phyloP scores from a whole-genome alignment of 306 rosid species.

The Fragaria nilgerrensis region DNA sequence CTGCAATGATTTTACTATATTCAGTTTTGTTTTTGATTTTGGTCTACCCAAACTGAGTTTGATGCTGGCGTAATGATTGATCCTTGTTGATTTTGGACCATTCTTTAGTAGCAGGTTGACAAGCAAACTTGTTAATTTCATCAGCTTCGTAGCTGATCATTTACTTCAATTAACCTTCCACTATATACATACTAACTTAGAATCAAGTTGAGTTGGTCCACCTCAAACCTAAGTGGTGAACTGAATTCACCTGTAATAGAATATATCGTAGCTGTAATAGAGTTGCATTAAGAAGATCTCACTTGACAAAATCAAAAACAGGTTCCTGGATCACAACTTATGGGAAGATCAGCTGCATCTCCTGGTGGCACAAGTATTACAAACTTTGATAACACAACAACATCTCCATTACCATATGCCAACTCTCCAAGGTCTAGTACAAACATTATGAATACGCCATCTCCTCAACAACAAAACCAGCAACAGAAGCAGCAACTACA shows the following conservation, averaged over 20 bases:
- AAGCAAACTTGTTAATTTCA: not conserved
- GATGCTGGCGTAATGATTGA: not conserved
- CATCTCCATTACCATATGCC: slow-evolving; percentile 87
- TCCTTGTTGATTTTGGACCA: not conserved
- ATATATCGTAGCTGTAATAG: not conserved
- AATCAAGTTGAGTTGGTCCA: not conserved
- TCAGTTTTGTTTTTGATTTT: not conserved
- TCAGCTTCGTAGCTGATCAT: not conserved
- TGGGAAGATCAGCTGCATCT: slow-evolving; percentile 92
- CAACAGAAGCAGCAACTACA: slow-evolving; percentile 56
- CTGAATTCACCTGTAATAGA: not conserved
- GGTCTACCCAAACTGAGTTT: not conserved
- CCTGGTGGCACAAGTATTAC: slow-evolving; percentile 70
- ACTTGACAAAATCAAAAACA: slow-evolving; percentile 26
- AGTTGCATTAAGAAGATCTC: slow-evolving; percentile 1
- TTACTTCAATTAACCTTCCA: not conserved
- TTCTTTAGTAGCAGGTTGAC: not conserved
- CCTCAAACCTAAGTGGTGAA: not conserved
- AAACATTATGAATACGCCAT: slow-evolving; percentile 79
- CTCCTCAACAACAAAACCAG: slow-evolving; percentile 88
- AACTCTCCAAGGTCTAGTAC: slow-evolving; percentile 89
- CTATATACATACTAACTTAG: not conserved
- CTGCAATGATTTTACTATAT: not conserved
- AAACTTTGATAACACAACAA: slow-evolving; percentile 71
- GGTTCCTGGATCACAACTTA: slow-evolving; percentile 81